Evolutionary conservation across 345 rosid species (phyloP), one percentile per base, ranked within the genome.

Genomic region (Hirschfeldia incana): DNA sequence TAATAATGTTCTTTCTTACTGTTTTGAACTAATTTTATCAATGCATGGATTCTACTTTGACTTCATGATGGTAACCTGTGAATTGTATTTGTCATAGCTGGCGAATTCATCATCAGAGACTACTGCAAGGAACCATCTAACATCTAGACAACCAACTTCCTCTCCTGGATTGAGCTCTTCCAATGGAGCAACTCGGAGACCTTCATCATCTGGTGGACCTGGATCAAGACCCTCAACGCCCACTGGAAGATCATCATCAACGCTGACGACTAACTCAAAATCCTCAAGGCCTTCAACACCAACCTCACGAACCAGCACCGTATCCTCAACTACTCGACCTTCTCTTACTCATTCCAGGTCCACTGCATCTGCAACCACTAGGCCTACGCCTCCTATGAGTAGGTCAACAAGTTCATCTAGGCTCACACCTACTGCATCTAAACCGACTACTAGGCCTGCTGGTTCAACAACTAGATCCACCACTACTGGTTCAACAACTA

Each of bases 221-320:
- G 95, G 97, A 71, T 93, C 98, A 73, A 90, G 99, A 87, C 97
- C 97, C 39, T 73, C 85, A 76, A 95, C 98, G 0, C 99, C 98
- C 59, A 88, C 94, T 39, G 93, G 97, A 67, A 92, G 92, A 55
- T 77, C 97, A 16, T 70, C 77, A 34, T 62, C 92, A 26, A 70
- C 92, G 11, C 76, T 87, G 78, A 78, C 89, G 12, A 42, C 89
- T 37, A 74, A 87, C 65, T 72, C 93, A 37, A 93, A 87, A 83
- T 73, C 94, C 39, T 76, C 84, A 58, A 88, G 98, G 83, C 85
- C 99, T 76, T 89, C 94, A 57, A 95, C 98, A 60, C 99, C 97
- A 11, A 88, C 98, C 60, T 86, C 93, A 2, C 91, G 97, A 57
- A 70, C 97, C 32, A 71, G 97, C 30, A 90, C 92, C 53, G 82